phyloP scores from a whole-genome alignment of 2,329 filamentous ascomycete genomes.

The Nakataea oryzae region DNA sequence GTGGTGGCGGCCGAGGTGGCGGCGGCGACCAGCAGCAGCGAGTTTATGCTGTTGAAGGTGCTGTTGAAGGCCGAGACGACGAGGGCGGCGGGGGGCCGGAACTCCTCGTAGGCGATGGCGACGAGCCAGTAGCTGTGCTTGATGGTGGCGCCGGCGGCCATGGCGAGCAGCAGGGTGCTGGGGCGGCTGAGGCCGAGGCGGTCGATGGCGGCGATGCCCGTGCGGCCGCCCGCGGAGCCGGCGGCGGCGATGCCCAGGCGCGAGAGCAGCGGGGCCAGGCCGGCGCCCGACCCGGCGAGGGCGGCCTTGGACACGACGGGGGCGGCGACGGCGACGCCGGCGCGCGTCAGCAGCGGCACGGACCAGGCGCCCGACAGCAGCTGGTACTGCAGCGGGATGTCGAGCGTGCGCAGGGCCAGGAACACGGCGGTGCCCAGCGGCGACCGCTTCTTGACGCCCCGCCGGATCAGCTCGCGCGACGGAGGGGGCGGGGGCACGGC shows the following conservation, averaged over 20 bases:
- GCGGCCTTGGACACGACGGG: slow-evolving; percentile 17
- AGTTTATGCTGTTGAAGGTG: slow-evolving; percentile 41
- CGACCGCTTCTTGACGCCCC: slow-evolving; percentile 23
- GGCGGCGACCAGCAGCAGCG: slow-evolving; percentile 39
- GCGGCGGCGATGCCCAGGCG: slow-evolving; percentile 19
- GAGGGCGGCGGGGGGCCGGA: slow-evolving; percentile 30
- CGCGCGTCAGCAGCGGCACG: slow-evolving; percentile 30
- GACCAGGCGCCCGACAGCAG: slow-evolving; percentile 24
- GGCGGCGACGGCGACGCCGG: slow-evolving; percentile 32
- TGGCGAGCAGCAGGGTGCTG: slow-evolving; percentile 37
- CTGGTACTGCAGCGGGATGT: slow-evolving; percentile 20
- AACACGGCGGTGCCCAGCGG: slow-evolving; percentile 25
- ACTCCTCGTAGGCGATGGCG: slow-evolving; percentile 35
- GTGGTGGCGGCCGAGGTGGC: slow-evolving; percentile 28
- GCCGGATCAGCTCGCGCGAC: slow-evolving; percentile 27
- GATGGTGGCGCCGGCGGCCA: slow-evolving; percentile 37
- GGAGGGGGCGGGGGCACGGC: neutral
- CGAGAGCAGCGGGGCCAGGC: neutral
- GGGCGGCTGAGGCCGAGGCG: slow-evolving; percentile 36
- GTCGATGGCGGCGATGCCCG: slow-evolving; percentile 8
- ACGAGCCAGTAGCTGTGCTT: slow-evolving; percentile 48
- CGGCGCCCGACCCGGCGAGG: too few species aligned
- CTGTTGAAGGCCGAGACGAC: slow-evolving; percentile 41
- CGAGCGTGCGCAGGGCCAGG: slow-evolving; percentile 24
- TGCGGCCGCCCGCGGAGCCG: neutral